Evolutionary conservation across 2,329 filamentous ascomycete species (phyloP), one percentile per base, ranked within the genome.

Genomic region (Niveomyces coronatus): DNA sequence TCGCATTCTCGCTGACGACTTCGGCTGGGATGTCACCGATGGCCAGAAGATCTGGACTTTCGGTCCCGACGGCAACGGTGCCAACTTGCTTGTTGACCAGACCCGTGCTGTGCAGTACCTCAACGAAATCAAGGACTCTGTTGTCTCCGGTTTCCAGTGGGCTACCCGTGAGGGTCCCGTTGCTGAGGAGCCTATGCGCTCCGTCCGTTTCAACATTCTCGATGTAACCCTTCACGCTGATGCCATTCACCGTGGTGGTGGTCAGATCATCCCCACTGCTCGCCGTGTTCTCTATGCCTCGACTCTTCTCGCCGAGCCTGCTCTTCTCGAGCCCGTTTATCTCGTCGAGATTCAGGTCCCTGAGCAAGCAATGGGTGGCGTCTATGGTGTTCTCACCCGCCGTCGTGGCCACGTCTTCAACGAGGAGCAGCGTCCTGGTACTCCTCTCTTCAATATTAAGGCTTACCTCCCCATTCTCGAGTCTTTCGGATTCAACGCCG

Each of bases 11-110:
- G 91, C 91, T 52, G 91, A 98, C 63, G 89, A 98, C 59, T 84
- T 85, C 74, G 89, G 87, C 64, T 98, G 91, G 91, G 91, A 98
- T 70, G 88, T 98, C 61, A 98, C 91, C 57, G 91, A 98, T 68
- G 91, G 91, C 69, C 87, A 93, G 73, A 98, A 98, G 86, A 98
- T 98, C 68, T 98, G 91, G 91, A 93, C 85, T 65, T 98, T 98
- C 72, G 91, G 91, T 69, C 91, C 91, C 57, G 91, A 98, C 68
- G 94, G 87, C 64, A 91, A 74, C 61, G 91, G 91, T 67, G 82
- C 91, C 78, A 98, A 98, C 81, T 73, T 98, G 77, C 75, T 98
- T 55, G 81, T 98, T 61, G 91, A 98, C 71, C 91, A 96, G 82
- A 95, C 89, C 77, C 98, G 96, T 85, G 91, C 91, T 56, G 91